phyloP scores from a whole-genome alignment of 768 basidiomycete genomes.

The Chalciporus sphaerocephalus region DNA sequence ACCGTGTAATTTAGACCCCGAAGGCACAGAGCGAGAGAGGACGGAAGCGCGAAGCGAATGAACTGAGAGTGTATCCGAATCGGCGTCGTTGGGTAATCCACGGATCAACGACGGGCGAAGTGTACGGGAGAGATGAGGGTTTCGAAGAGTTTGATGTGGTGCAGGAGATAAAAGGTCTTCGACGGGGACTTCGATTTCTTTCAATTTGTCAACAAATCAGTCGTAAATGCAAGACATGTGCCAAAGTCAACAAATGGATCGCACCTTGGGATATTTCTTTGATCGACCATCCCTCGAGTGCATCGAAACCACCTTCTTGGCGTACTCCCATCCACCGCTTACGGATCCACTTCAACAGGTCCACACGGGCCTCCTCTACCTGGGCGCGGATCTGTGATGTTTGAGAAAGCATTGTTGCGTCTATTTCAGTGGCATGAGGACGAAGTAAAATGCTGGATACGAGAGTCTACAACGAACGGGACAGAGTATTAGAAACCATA shows the following conservation, averaged over 20 bases:
- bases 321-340: constrained; percentile 74
- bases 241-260: constrained; percentile 1
- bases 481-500: neutral
- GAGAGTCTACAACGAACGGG: constrained; percentile 45
- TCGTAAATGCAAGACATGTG: neutral
- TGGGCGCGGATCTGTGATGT: constrained; percentile 68
- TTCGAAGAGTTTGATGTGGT: constrained; percentile 26
- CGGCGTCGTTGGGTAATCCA: constrained; percentile 23
- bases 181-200: constrained; percentile 76
- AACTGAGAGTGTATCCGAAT: constrained; percentile 40
- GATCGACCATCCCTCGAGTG: constrained; percentile 80
- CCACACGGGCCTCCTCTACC: constrained; percentile 62
- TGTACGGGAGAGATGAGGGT: constrained; percentile 26
- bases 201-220: neutral
- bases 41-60: constrained; percentile 46
- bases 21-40: constrained; percentile 32
- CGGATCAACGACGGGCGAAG: constrained; percentile 28
- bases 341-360: constrained; percentile 57
- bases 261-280: constrained; percentile 64
- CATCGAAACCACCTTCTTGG: constrained; percentile 74
- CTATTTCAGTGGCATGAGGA: constrained; percentile 55
- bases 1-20: constrained; percentile 14
- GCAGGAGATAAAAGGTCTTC: constrained; percentile 64
- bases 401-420: constrained; percentile 57
- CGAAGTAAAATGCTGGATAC: constrained; percentile 71